Evolutionary conservation across 2,329 filamentous ascomycete genomes (phyloP).

Genomic region (Aspergillus nomiae): DNA sequence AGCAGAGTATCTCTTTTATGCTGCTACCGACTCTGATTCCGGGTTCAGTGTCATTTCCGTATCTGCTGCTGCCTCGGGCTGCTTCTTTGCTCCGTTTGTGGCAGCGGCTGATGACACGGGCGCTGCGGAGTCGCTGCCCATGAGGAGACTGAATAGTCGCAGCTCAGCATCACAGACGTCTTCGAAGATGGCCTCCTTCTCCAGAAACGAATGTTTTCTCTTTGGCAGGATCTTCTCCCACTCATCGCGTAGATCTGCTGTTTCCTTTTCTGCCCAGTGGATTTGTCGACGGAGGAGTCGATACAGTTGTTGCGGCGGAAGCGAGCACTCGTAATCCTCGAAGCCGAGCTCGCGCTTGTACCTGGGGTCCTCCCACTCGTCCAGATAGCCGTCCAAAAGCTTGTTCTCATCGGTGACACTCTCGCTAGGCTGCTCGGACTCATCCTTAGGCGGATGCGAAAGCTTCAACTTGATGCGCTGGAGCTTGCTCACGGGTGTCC

Average conservation of each 20-base stretch:
- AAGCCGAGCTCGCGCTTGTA: conserved; percentile 44
- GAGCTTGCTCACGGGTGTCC: conserved; percentile 35
- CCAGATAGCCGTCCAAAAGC: conserved; percentile 32
- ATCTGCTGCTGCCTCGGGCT: not conserved
- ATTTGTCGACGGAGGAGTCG: conserved; percentile 50
- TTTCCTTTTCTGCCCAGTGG: conserved; percentile 50
- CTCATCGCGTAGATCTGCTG: conserved; percentile 39
- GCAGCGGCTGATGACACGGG: not conserved
- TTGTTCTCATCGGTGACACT: conserved; percentile 25
- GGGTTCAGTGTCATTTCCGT: conserved; percentile 8
- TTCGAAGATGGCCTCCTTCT: conserved; percentile 48
- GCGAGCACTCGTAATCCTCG: conserved; percentile 46
- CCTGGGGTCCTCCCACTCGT: conserved; percentile 40
- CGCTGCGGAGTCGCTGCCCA: conserved; percentile 17
- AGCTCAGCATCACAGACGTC: conserved; percentile 47
- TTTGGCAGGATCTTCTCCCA: conserved; percentile 41
- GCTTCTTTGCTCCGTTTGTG: conserved; percentile 22
- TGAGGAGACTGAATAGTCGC: conserved; percentile 34
- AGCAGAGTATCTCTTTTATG: not conserved
- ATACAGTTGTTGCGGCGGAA: conserved; percentile 46
- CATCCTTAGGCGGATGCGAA: conserved; percentile 37
- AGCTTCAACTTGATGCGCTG: conserved; percentile 48
- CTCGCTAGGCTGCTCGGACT: conserved; percentile 29
- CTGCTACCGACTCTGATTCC: conserved; percentile 12
- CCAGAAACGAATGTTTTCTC: conserved; percentile 42